A percentile compares a stretch with the other conserved stretches of the same genome.
Conservation (phyloP, 1,284 basidiomycete species). For the Taiwanofungus camphoratus region DNA sequence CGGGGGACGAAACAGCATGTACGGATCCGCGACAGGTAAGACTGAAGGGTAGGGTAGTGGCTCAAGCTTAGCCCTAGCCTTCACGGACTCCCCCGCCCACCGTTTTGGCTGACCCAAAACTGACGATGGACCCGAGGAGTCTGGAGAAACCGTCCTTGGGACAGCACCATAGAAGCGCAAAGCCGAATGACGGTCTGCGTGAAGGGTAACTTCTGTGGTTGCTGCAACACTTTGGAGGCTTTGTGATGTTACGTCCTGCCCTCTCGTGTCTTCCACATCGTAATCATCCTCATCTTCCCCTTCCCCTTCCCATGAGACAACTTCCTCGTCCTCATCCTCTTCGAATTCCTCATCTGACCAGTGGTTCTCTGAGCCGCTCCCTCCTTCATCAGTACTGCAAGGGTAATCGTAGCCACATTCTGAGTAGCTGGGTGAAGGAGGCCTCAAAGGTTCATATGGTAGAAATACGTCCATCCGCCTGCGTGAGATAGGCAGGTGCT, state of each 20-base stretch:
- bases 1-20: constrained; percentile 41
- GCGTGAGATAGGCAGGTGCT: not conserved
- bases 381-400: not conserved
- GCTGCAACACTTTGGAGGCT: not conserved
- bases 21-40: constrained; percentile 11
- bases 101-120: not conserved
- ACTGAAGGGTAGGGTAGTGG: not conserved
- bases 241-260: not conserved
- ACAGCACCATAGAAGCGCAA: not conserved
- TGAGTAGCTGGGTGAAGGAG: not conserved
- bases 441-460: constrained; percentile 4
- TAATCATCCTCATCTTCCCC: not conserved
- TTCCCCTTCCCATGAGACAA: not conserved
- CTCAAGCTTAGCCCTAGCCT: not conserved
- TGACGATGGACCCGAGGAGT: not conserved
- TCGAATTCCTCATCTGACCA: not conserved
- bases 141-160: not conserved
- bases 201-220: not conserved
- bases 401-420: not conserved
- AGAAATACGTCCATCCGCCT: constrained; percentile 13
- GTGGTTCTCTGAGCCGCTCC: not conserved
- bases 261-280: not conserved
- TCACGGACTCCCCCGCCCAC: not conserved
- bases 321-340: constrained; percentile 1
- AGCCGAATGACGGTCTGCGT: not conserved